These are phyloP conservation scores for Periglandula ipomoeae DNA, from an alignment of 2,329 filamentous ascomycete species.

Conservation along the genomic window DNA sequence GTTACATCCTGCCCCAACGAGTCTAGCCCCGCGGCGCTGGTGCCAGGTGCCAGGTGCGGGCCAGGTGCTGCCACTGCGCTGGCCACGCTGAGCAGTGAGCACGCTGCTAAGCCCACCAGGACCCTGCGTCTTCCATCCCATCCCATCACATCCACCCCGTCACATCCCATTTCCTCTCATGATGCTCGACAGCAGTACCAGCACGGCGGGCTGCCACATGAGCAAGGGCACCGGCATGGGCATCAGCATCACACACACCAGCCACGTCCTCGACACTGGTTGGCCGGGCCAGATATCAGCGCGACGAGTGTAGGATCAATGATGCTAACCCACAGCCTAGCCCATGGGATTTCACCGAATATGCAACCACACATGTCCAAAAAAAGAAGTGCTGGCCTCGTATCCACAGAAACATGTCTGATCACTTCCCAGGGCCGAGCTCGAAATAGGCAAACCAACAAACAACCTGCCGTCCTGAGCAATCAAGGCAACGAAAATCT, in stretches of 20 bases:
- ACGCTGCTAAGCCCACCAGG: background rate
- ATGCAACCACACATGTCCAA: background rate
- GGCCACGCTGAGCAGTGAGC: too few relatives aligned
- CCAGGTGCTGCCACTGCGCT: background rate
- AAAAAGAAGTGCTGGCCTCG: background rate
- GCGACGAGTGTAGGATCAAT: too few relatives aligned
- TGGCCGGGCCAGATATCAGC: background rate
- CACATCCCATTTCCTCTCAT: too few relatives aligned
- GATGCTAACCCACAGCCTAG: background rate
- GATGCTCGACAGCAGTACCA: background rate
- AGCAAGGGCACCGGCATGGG: background rate
- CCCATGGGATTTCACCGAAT: background rate
- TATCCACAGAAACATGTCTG: background rate
- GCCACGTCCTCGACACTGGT: background rate
- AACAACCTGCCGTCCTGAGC: background rate
- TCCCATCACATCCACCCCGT: too few relatives aligned
- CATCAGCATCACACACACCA: too few relatives aligned
- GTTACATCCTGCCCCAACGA: background rate
- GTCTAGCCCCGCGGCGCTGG: too few relatives aligned
- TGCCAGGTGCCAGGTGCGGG: too few relatives aligned
- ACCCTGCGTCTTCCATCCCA: background rate
- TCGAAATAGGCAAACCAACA: background rate
- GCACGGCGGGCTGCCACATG: background rate
- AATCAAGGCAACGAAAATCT: background rate
- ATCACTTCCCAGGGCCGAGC: background rate